Percentiles rank a stretch among this genome's conserved stretches.
phyloP scores from a whole-genome alignment of 2,329 filamentous ascomycete genomes.

The Lasiodiplodia sp. region DNA sequence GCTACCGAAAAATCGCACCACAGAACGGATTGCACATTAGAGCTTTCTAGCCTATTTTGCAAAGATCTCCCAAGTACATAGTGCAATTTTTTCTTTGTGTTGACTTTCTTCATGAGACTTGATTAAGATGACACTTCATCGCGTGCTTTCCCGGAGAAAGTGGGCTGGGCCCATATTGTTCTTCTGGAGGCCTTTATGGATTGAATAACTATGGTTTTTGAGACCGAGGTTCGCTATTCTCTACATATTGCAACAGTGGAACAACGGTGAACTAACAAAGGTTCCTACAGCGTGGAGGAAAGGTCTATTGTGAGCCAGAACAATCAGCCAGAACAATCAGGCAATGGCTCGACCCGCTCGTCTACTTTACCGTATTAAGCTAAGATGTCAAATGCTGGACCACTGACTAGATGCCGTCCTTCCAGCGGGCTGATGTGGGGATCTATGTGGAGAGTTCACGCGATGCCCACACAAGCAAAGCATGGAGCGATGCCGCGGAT shows the following conservation, averaged over 20 bases:
- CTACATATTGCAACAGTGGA: background rate
- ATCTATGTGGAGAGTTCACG: background rate
- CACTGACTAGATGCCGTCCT: background rate
- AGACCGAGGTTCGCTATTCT: background rate
- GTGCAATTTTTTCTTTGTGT: too few species aligned
- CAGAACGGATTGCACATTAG: background rate
- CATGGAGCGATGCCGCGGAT: background rate
- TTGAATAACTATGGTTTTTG: background rate
- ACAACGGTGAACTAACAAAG: background rate
- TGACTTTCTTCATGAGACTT: too few species aligned
- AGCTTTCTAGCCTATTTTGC: background rate
- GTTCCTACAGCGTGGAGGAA: background rate
- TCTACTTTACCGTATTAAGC: background rate
- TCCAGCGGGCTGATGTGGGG: background rate
- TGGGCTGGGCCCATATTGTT: background rate
- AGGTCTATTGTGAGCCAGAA: background rate
- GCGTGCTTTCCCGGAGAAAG: background rate
- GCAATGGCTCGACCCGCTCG: background rate
- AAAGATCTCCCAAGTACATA: background rate
- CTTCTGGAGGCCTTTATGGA: background rate
- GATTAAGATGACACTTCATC: background rate
- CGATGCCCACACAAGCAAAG: background rate
- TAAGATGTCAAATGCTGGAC: background rate
- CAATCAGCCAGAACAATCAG: background rate
- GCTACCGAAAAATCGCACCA: background rate